Conservation (phyloP, 306 rosid genomes). For the Begonia loranthoides region DNA sequence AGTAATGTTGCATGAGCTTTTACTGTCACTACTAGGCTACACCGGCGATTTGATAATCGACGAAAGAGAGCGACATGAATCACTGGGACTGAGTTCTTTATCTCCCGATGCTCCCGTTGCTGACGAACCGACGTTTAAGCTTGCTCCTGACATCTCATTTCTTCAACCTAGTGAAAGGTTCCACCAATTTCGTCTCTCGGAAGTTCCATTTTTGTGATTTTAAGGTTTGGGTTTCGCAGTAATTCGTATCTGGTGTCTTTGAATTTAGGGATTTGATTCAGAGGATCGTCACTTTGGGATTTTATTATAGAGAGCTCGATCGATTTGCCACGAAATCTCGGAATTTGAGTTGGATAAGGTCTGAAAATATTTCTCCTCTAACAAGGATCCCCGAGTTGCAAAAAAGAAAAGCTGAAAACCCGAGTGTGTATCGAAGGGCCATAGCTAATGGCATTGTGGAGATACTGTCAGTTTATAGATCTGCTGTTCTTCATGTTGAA, state of each 20-base stretch:
- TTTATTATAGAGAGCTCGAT: constrained; percentile 82
- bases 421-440: constrained; percentile 80
- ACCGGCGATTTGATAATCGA: constrained; percentile 94
- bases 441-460: constrained; percentile 86
- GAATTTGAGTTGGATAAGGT: constrained; percentile 83
- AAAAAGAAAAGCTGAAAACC: constrained; percentile 24
- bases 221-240: too few relatives aligned
- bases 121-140: constrained; percentile 62
- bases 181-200: not conserved
- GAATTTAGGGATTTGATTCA: constrained; percentile 71
- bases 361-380: constrained; percentile 28
- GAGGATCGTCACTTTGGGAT: constrained; percentile 72
- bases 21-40: constrained; percentile 74
- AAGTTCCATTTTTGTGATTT: too few relatives aligned
- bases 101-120: constrained; percentile 33
- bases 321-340: constrained; percentile 69
- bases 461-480: constrained; percentile 69
- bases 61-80: constrained; percentile 33
- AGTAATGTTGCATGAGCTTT: constrained; percentile 79
- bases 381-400: constrained; percentile 16
- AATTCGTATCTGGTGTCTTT: not conserved
- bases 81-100: constrained; percentile 19
- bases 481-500: constrained; percentile 79
- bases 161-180: constrained; percentile 79
- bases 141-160: constrained; percentile 78